Evolutionary conservation across 192 early-diverging fungal genomes (phyloP), one percentile per base, ranked within the genome.

Genomic region (Tieghemiomyces parasiticus): DNA sequence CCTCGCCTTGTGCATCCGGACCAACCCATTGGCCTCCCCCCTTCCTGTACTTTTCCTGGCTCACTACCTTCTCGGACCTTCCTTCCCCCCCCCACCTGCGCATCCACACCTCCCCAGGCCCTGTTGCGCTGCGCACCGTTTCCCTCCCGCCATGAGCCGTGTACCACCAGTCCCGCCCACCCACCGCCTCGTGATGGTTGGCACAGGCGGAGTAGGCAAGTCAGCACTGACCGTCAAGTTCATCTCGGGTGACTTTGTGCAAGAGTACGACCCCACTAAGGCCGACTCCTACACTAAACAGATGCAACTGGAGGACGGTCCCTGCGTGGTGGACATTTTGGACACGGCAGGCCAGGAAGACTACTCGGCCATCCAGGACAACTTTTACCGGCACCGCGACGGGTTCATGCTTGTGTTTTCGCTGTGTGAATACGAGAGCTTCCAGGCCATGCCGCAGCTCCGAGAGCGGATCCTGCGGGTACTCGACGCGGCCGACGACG

Each of bases 251-350:
- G 89, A 93, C 75, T 93, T 93, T 74, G 85, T 90, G 54, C 89
- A 93, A 71, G 89, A 93, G 66, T 93, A 93, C 72, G 90, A 93
- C 66, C 90, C 90, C 28, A 93, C 90, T 42, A 93, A 91, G 64
- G 90, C 89, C 48, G 90, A 93, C 67, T 85, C 82, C 32, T 93
- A 93, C 72, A 77, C 87, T 33, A 93, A 91, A 68, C 91, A 90
- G 70, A 77, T 86, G 35, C 63, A 69, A 25, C 83, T 71, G 42
- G 89, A 91, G 63, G 70, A 68, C 24, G 75, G 78, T 29, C 89
- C 91, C 54, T 88, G 86, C 63, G 83, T 88, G 54, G 85, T 93
- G 62, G 90, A 93, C 67, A 91, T 93, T 66, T 74, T 93, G 26
- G 90, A 93, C 65, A 93, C 90, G 20, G 90, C 90, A 38, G 80